Base-by-base conservation (phyloP, 441 rosid species). In the Lepidium campestre region DNA sequence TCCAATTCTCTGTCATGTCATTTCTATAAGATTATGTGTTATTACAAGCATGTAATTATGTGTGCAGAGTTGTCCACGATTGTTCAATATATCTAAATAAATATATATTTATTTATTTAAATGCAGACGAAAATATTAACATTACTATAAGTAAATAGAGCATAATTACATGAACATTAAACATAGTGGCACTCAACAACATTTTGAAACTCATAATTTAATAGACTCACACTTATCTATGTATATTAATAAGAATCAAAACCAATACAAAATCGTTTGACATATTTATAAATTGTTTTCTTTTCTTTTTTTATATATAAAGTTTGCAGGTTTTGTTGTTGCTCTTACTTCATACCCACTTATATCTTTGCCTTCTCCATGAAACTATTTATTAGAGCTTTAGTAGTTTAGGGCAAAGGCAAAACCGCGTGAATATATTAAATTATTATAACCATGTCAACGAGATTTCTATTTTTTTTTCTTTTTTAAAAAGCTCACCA, bases 331-430 rank as follows among this genome's bases (percentile, higher is more conserved):
- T 20, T 5, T 27, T n/a, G n/a, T 39, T 40, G 17, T 7, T 22
- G 9, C 41, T 62, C 70, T 68, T 68, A 74, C 74, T 68, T 68
- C 70, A 68, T 73, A 55, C 66, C 77, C 77, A 74, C 77, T 65
- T 74, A 54, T 20, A 55, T 11, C 1, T 5, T 58, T 19, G 52
- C 35, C 15, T 56, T 54, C 19, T 74, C 68, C 73, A 61, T 74
- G 73, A 74, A 62, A 74, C 56, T 55, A 74, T 67, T 67, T 34
- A 67, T 49, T 41, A 50, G 18, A 41, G 2, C 76, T 72, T 65
- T 67, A 46, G 72, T 60, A 67, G 73, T 67, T 61, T 39, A 53
- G 72, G 46, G 54, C 54, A 55, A 54, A 14, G 72, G 27, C 63
- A 59, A 59, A 67, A 67, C 58, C 73, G 73, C 73, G 77, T 73